Evolutionary conservation across 192 early-diverging fungal genomes (phyloP).

Genomic region (Gonapodya sp.): DNA sequence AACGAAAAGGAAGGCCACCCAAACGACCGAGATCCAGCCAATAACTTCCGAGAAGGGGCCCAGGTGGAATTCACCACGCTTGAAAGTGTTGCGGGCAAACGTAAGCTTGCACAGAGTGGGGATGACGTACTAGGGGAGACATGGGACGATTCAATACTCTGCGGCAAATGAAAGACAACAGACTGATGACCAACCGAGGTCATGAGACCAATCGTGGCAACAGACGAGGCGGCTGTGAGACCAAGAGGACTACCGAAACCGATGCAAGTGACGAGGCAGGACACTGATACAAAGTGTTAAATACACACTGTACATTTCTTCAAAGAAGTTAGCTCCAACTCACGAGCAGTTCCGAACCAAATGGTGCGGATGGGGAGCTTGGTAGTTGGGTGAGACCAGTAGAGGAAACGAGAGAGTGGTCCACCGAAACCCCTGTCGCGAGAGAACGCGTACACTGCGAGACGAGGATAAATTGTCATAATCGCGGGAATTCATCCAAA

Average conservation of each 20-base stretch:
- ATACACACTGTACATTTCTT: slow-evolving; percentile 12
- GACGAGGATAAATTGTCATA: slow-evolving; percentile 9
- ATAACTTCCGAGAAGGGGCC: slow-evolving; percentile 23
- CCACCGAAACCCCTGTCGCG: slow-evolving; percentile 25
- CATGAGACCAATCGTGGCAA: slow-evolving; percentile 30
- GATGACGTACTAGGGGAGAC: slow-evolving; percentile 26
- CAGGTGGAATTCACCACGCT: slow-evolving; percentile 30
- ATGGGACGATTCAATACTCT: neutral
- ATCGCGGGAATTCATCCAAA: slow-evolving; percentile 28
- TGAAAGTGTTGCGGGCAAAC: slow-evolving; percentile 23
- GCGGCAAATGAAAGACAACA: too few species aligned
- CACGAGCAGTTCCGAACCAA: slow-evolving; percentile 29
- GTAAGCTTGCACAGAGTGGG: slow-evolving; percentile 33
- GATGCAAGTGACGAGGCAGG: slow-evolving; percentile 12
- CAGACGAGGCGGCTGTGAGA: slow-evolving; percentile 23
- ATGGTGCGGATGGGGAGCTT: slow-evolving; percentile 32
- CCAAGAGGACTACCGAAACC: slow-evolving; percentile 17
- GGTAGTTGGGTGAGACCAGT: slow-evolving; percentile 23
- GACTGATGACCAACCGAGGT: neutral
- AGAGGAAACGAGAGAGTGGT: slow-evolving; percentile 28
- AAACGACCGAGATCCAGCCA: slow-evolving; percentile 27
- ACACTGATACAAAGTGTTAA: neutral
- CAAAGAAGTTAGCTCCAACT: slow-evolving; percentile 17
- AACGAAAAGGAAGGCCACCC: slow-evolving; percentile 20
- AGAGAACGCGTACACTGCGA: slow-evolving; percentile 35